Percentiles rank a stretch among this genome's conserved stretches.
phyloP scores from a whole-genome alignment of 768 basidiomycete genomes.

The Ramaria sp. region DNA sequence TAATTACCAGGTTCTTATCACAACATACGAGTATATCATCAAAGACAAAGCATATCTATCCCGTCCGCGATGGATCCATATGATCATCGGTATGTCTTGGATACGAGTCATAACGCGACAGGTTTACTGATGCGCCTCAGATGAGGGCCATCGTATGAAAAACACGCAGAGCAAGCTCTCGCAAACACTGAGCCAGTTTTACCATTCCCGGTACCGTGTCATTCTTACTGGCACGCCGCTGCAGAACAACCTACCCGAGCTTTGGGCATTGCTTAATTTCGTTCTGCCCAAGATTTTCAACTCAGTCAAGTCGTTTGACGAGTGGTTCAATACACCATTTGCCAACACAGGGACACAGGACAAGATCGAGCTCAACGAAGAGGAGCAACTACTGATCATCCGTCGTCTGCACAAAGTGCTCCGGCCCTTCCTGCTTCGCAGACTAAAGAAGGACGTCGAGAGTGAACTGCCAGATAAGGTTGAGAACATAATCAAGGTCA shows the following conservation, averaged over 20 bases:
- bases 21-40: slow-evolving; percentile 97
- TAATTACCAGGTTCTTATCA: slow-evolving; percentile 86
- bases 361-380: slow-evolving; percentile 99
- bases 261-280: slow-evolving; percentile 94
- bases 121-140: slow-evolving; percentile 23
- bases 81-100: slow-evolving; percentile 76
- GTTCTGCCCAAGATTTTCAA: slow-evolving; percentile 94
- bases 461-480: slow-evolving; percentile 93
- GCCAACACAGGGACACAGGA: slow-evolving; percentile 96
- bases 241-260: slow-evolving; percentile 93
- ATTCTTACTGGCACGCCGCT: slow-evolving; percentile 94
- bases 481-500: slow-evolving; percentile 94
- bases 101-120: not conserved
- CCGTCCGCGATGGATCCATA: slow-evolving; percentile 93
- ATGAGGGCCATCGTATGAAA: slow-evolving; percentile 98
- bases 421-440: slow-evolving; percentile 83
- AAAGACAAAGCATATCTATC: slow-evolving; percentile 86
- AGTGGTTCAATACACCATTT: slow-evolving; percentile 99
- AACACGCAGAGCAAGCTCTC: slow-evolving; percentile 85
- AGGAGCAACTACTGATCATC: slow-evolving; percentile 96
- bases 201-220: slow-evolving; percentile 85
- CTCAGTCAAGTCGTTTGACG: slow-evolving; percentile 97
- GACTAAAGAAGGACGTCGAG: slow-evolving; percentile 96
- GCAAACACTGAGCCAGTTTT: slow-evolving; percentile 84
- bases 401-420: slow-evolving; percentile 94